Evolutionary conservation across 768 basidiomycete species (phyloP).

Genomic region (Daedaleopsis nitida): DNA sequence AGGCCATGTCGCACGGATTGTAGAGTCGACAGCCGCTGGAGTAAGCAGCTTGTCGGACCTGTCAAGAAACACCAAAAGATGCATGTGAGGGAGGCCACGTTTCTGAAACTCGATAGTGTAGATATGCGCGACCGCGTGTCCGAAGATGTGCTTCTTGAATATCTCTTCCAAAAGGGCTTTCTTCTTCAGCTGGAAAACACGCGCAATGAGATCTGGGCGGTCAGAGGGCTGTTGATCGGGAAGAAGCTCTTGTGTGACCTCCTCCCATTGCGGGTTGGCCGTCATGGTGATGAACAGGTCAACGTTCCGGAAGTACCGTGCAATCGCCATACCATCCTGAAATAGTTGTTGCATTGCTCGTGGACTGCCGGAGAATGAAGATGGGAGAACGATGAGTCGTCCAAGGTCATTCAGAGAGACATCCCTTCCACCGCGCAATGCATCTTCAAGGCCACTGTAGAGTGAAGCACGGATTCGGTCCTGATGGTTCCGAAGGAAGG

Average conservation of each 20-base stretch:
- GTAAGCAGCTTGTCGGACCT: slow-evolving; percentile 34
- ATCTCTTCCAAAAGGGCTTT: slow-evolving; percentile 36
- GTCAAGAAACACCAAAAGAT: slow-evolving; percentile 47
- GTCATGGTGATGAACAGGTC: slow-evolving; percentile 58
- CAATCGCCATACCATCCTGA: slow-evolving; percentile 51
- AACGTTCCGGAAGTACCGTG: slow-evolving; percentile 34
- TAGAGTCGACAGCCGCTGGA: slow-evolving; percentile 40
- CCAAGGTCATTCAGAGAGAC: slow-evolving; percentile 36
- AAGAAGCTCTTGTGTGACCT: slow-evolving; percentile 41
- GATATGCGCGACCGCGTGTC: slow-evolving; percentile 42
- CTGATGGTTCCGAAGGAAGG: slow-evolving; percentile 39
- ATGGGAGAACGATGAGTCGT: slow-evolving; percentile 39
- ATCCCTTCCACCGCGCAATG: slow-evolving; percentile 19
- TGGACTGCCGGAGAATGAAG: slow-evolving; percentile 44
- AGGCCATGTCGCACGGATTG: slow-evolving; percentile 46
- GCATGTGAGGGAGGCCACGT: slow-evolving; percentile 55
- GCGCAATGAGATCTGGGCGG: slow-evolving; percentile 47
- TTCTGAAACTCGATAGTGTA: slow-evolving; percentile 64
- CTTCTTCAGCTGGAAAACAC: slow-evolving; percentile 49
- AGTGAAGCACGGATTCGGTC: slow-evolving; percentile 34
- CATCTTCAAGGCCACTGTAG: slow-evolving; percentile 39
- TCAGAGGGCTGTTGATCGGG: slow-evolving; percentile 42
- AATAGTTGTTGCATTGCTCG: slow-evolving; percentile 44
- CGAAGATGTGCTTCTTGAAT: slow-evolving; percentile 40
- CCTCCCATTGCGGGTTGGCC: slow-evolving; percentile 51